Base-by-base conservation (phyloP, 2,329 filamentous ascomycete genomes). In the Zasmidium citrigriseum region DNA sequence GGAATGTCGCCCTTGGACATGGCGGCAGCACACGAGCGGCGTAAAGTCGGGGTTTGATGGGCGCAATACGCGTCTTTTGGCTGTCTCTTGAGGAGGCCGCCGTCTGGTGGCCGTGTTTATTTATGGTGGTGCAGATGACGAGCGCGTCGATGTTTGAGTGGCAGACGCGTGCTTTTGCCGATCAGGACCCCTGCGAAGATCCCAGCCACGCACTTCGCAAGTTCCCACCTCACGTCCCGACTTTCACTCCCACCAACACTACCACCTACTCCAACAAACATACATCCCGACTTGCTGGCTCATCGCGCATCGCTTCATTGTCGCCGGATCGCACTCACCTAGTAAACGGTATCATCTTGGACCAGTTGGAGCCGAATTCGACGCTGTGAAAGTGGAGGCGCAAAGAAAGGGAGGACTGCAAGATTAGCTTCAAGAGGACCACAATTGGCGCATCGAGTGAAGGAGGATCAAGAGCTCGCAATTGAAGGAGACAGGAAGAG, bases 1-100 rank as follows among this genome's bases (percentile, higher is more conserved):
- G 66, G 68, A 16, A 66, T 58, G 45, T 69, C 66, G 16, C 41
- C 34, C 55, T 67, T 68, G 7, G 69, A 64, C 71, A 73, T 73
- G 21, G 49, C 63, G 50, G 46, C 38, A 46, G 54, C 29, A 22
- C 27, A 34, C 24, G n/a, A 41, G n/a, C 24, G 11, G 1, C 20
- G 38, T 23, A 34, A n/a, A 14, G n/a, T 20, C 16, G 46, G 2
- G 12, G 23, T 55, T 16, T 45, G 29, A 57, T 47, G 41, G 27
- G n/a, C 21, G 49, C n/a, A 55, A 21, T 52, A 65, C 64, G 64
- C 58, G 62, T 65, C 53, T 22, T 55, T 59, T 46, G 56, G 24
- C 34, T 29, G 63, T 24, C 29, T 53, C 50, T 49, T 38, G 38
- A 22, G n/a, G 52, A 25, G 66, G 61, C 54, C 64, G 57, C 57